A percentile compares a stretch with the other conserved stretches of the same genome.
These are phyloP conservation scores for Colletotrichum musicola DNA, from an alignment of 2,329 filamentous ascomycete genomes.

Conservation along the genomic window DNA sequence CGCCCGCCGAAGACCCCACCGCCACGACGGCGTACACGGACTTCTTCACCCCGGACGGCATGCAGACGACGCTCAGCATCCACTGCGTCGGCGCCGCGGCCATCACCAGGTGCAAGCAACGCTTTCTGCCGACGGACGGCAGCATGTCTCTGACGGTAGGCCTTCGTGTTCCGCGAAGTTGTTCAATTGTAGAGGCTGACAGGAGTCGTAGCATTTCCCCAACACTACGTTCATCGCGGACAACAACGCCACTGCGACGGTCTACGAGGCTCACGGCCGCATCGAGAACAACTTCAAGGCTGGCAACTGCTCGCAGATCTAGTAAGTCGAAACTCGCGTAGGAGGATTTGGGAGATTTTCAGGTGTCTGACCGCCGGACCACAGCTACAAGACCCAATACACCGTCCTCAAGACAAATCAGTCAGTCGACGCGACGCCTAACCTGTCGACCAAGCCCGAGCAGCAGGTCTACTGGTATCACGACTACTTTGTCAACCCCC, in stretches of 20 bases:
- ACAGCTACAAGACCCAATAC: conserved; percentile 36
- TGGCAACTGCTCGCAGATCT: conserved; percentile 34
- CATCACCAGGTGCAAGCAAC: conserved; percentile 32
- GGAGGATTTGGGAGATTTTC: neutral
- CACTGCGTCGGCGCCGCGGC: conserved; percentile 31
- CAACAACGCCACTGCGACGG: conserved; percentile 28
- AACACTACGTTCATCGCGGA: conserved; percentile 27
- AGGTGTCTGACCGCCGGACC: neutral
- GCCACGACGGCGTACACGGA: conserved; percentile 34
- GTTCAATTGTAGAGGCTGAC: neutral
- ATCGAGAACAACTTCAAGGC: conserved; percentile 33
- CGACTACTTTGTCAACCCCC: conserved; percentile 32
- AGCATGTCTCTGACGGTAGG: conserved; percentile 31
- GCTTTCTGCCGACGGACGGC: conserved; percentile 27
- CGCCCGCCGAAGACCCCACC: conserved; percentile 27
- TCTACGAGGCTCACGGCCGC: conserved; percentile 27
- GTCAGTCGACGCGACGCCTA: conserved; percentile 23
- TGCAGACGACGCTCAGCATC: conserved; percentile 35
- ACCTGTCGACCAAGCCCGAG: conserved; percentile 20
- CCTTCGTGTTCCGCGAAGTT: too few species aligned
- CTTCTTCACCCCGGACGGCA: conserved; percentile 32
- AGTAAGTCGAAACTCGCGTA: conserved; percentile 1
- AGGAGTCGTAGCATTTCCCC: conserved; percentile 15
- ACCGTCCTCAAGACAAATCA: conserved; percentile 23
- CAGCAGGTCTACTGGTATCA: conserved; percentile 36